phyloP scores from a whole-genome alignment of 2,329 filamentous ascomycete species.

The Akanthomyces muscarius region DNA sequence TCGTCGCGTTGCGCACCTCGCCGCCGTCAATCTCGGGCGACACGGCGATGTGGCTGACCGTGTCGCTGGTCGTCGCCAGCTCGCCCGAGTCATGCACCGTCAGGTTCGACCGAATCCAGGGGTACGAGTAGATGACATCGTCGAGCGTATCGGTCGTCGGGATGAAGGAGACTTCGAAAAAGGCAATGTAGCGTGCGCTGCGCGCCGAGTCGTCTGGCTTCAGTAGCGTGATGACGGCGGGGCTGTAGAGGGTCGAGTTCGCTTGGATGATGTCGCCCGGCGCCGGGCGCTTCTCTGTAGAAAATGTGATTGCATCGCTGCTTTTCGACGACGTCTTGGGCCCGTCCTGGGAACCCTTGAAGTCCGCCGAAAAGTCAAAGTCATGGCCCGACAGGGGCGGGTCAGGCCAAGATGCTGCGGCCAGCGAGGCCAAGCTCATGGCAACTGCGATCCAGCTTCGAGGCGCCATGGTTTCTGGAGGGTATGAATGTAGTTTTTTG shows the following conservation, averaged over 20 bases:
- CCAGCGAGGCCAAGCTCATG: constrained; percentile 1
- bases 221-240: not conserved
- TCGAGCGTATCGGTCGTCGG: not conserved
- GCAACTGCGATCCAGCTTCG: constrained; percentile 2
- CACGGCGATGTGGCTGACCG: not conserved
- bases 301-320: not conserved
- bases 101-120: constrained; percentile 5
- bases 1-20: constrained; percentile 12
- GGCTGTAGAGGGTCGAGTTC: not conserved
- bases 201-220: not conserved
- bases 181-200: constrained; percentile 3
- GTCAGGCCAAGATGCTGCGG: constrained; percentile 5
- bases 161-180: constrained; percentile 5
- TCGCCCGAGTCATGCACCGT: not conserved
- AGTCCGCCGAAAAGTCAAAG: constrained; percentile 6
- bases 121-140: not conserved
- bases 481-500: too few species aligned
- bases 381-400: constrained; percentile 7
- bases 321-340: not conserved
- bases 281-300: not conserved
- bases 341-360: not conserved
- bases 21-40: not conserved
- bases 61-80: not conserved
- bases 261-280: not conserved
- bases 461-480: not conserved